A percentile compares a stretch with the other conserved stretches of the same genome.
Conservation (phyloP, 805 yeast genomes). For the Komagataella pseudopastoris region DNA sequence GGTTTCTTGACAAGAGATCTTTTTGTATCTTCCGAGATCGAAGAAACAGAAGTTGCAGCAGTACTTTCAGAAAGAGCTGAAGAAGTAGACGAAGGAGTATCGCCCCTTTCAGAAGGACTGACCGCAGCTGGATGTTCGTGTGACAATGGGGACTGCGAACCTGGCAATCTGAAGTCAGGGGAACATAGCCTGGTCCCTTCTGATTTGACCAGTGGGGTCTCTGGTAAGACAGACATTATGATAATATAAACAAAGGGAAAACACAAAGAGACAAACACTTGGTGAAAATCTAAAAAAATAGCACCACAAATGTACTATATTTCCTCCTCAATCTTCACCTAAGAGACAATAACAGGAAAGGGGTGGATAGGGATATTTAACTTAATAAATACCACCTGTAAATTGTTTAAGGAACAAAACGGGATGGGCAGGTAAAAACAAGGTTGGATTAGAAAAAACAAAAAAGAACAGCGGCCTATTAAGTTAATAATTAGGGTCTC, state of each 20-base stretch:
- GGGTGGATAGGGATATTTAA: conserved; percentile 6
- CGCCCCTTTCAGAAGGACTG: not conserved
- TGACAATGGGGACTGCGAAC: not conserved
- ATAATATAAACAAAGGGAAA: not conserved
- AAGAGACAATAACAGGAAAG: not conserved
- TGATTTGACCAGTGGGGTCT: not conserved
- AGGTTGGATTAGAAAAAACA: conserved; percentile 1
- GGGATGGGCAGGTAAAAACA: conserved; percentile 1
- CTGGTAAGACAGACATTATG: not conserved
- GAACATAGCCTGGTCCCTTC: not conserved
- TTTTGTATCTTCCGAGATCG: conserved; percentile 4
- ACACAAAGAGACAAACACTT: not conserved
- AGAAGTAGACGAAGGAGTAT: conserved; percentile 1
- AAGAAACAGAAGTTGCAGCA: conserved; percentile 4
- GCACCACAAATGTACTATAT: not conserved
- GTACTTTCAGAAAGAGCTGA: not conserved
- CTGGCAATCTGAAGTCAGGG: not conserved
- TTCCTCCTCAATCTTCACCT: not conserved
- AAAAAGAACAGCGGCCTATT: conserved; percentile 1
- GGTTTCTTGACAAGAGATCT: not conserved
- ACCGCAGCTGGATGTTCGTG: not conserved
- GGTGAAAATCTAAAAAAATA: conserved; percentile 6
- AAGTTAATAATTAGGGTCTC: not conserved
- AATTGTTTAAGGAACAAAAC: not conserved
- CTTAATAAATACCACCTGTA: conserved; percentile 6